Base-by-base conservation (phyloP, 1,284 basidiomycete genomes). In the Ustilago curta region DNA sequence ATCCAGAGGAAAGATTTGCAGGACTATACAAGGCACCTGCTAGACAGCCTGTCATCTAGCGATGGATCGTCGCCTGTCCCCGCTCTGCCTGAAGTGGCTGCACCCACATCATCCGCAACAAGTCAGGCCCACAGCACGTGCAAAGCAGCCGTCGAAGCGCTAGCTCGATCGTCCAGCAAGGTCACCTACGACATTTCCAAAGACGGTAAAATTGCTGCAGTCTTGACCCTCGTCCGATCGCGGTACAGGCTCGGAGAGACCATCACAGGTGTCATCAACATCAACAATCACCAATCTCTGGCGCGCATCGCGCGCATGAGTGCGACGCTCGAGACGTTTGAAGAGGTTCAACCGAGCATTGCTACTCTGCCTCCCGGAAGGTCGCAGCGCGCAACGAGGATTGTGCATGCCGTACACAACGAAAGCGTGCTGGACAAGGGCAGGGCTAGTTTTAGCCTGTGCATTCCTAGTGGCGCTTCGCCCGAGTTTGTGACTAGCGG, bases 91-190 rank as follows among this genome's bases (percentile, higher is more conserved):
- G 60, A 63, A 19, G 25, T 59, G n/a, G 56, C 59, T n/a, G 40
- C 52, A 2, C 21, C 67, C 6, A n/a, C 50, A 8, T 32, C 56
- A 3, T 35, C 60, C 4, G 16, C 47, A 0, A 35, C 27, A 5
- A 31, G 19, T 27, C 47, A 51, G 12, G 37, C 40, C 18, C 55
- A 47, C n/a, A 56, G 47, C 35, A 53, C 91, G 0, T 97, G 94
- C 84, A 88, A 93, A 59, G 91, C 95, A 78, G 93, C 93, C 0
- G 93, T 97, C 1, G 94, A 97, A 86, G 90, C 96, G 48, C 86
- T 96, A 45, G 94, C 93, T 16, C 87, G 94, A 43, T 93, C 93
- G 81, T 91, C 93, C 1, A 91, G 91, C 83, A 97, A 96, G 66
- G 82, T 83, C 4, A 79, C 82, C 7, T 84, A 84, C 61, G 83